Percentiles rank a stretch among this genome's conserved stretches.
Conservation (phyloP, 116 monocot genomes). For the Posidonia oceanica region DNA sequence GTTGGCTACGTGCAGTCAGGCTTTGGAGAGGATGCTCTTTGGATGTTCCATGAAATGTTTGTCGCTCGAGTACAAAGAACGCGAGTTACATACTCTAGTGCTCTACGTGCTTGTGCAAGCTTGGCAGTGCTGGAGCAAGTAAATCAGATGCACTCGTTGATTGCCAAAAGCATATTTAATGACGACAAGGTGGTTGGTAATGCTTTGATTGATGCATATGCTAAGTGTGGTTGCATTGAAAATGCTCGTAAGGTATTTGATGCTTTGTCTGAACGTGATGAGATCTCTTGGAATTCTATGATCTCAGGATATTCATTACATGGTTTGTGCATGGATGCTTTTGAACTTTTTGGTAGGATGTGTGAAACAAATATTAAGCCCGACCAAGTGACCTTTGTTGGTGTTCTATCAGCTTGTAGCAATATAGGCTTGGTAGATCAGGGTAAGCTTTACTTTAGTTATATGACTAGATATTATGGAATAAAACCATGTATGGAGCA, state of each 20-base stretch:
- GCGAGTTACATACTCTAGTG: constrained; percentile 81
- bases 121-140: constrained; percentile 42
- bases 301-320: constrained; percentile 77
- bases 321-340: constrained; percentile 44
- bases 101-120: constrained; percentile 70
- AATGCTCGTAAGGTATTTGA: constrained; percentile 56
- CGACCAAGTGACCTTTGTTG: constrained; percentile 63
- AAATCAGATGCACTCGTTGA: constrained; percentile 52
- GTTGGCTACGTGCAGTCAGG: constrained; percentile 60
- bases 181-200: constrained; percentile 41
- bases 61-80: constrained; percentile 27
- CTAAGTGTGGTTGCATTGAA: constrained; percentile 54
- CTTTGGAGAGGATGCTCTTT: constrained; percentile 47
- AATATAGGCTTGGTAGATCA: constrained; percentile 49
- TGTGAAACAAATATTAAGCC: constrained; percentile 24
- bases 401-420: constrained; percentile 63
- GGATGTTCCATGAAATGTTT: constrained; percentile 52
- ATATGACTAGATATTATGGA: constrained; percentile 32
- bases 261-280: constrained; percentile 30
- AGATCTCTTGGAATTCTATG: constrained; percentile 81
- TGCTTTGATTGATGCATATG: constrained; percentile 73
- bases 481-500: constrained; percentile 79
- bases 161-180: constrained; percentile 44
- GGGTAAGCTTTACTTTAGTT: constrained; percentile 38
- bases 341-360: constrained; percentile 51